A percentile compares a stretch with the other conserved stretches of the same genome.
phyloP scores from a whole-genome alignment of 768 basidiomycete genomes.

The Phaffia tasmanica region DNA sequence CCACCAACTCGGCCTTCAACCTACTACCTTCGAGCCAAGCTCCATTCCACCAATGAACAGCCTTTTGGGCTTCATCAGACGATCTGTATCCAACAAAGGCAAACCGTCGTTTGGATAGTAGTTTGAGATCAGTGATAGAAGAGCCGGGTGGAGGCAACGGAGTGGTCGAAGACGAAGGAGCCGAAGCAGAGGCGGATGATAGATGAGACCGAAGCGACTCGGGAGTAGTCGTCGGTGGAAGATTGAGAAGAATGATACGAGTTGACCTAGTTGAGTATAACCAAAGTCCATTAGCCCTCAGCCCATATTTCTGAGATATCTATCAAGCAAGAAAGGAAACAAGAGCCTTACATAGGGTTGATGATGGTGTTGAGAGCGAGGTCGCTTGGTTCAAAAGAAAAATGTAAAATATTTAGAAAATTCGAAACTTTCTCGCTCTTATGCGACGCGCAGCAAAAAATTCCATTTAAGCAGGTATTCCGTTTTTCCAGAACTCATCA shows the following conservation, averaged over 20 bases:
- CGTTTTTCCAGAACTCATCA: no score
- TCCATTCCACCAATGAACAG: constrained; percentile 70
- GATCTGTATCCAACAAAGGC: constrained; percentile 88
- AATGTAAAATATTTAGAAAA: no score
- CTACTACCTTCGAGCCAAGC: constrained; percentile 71
- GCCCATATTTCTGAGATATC: no score
- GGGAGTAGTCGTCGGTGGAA: constrained; percentile 55
- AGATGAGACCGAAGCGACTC: constrained; percentile 34
- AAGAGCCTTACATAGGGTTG: no score
- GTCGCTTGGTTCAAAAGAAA: no score
- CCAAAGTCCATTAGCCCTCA: no score
- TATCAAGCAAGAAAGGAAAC: no score
- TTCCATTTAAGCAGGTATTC: no score
- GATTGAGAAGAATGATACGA: constrained; percentile 69
- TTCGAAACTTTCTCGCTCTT: no score
- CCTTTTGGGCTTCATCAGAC: constrained; percentile 58
- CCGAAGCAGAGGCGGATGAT: constrained; percentile 9
- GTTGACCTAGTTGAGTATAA: constrained; percentile 32
- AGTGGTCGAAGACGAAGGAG: constrained; percentile 12
- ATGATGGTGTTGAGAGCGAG: no score
- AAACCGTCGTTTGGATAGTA: constrained; percentile 71
- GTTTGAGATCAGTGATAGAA: constrained; percentile 75
- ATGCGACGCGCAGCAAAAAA: no score
- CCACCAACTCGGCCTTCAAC: constrained; percentile 60
- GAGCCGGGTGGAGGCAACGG: constrained; percentile 1